Conservation (phyloP, 148 eudicot species). For the Rhododendron ferrugineum region DNA sequence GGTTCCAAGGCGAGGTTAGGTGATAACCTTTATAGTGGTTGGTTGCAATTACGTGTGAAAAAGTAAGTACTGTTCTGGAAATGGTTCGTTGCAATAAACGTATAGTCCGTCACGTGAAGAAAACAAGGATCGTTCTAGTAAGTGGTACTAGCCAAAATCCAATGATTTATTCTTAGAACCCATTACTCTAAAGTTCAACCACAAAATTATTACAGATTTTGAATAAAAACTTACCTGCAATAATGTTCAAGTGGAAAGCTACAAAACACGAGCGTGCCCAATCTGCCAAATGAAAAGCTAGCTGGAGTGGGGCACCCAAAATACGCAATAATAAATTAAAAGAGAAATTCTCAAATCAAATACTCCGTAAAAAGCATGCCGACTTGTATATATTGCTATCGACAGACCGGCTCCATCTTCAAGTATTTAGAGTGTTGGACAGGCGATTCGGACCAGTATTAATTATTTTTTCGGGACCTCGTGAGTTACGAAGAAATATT, state of each 20-base stretch:
- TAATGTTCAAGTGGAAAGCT: conserved; percentile 1
- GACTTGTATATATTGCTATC: too few species aligned
- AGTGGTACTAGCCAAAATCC: background rate
- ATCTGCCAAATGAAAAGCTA: background rate
- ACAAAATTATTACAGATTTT: background rate
- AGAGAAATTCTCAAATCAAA: too few species aligned
- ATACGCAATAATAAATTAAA: too few species aligned
- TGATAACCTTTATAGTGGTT: too few species aligned
- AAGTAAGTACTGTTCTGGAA: background rate
- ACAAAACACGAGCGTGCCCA: background rate
- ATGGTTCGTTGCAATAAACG: background rate
- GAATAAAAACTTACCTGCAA: background rate
- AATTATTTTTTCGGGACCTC: too few species aligned
- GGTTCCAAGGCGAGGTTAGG: too few species aligned
- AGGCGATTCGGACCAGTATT: too few species aligned
- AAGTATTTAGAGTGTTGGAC: too few species aligned
- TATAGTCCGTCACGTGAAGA: background rate
- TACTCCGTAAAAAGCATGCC: background rate
- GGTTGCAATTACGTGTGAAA: too few species aligned
- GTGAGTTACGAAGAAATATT: too few species aligned
- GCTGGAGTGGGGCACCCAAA: background rate
- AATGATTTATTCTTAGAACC: background rate
- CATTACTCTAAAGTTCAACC: background rate
- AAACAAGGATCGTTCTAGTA: background rate
- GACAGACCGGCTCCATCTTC: too few species aligned